Evolutionary conservation across 192 early-diverging fungal genomes (phyloP).

Genomic region (Backusella macrospora): DNA sequence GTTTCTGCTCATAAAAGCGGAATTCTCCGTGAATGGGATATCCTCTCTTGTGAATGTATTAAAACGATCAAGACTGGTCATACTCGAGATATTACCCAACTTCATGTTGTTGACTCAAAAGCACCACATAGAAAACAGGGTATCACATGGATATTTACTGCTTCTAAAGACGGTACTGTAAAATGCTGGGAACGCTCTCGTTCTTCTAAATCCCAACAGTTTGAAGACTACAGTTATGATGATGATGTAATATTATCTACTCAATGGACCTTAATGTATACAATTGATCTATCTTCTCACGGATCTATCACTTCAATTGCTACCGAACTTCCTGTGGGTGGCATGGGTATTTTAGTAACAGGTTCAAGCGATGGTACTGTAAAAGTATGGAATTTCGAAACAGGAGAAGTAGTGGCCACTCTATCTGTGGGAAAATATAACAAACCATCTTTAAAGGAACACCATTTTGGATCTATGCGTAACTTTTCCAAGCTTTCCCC

Average conservation of each 20-base stretch:
- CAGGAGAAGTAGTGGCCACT: slow-evolving; percentile 27
- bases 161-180: slow-evolving; percentile 35
- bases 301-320: slow-evolving; percentile 19
- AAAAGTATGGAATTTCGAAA: slow-evolving; percentile 37
- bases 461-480: neutral
- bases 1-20: slow-evolving; percentile 37
- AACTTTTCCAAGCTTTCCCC: slow-evolving; percentile 8
- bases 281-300: slow-evolving; percentile 2
- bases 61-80: slow-evolving; percentile 24
- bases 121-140: slow-evolving; percentile 28
- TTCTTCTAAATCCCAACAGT: neutral
- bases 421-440: slow-evolving; percentile 5
- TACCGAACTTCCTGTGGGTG: slow-evolving; percentile 33
- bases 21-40: slow-evolving; percentile 37
- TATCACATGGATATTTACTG: slow-evolving; percentile 36
- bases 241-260: neutral
- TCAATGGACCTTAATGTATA: slow-evolving; percentile 30
- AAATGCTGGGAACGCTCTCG: slow-evolving; percentile 35
- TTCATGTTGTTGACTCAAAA: slow-evolving; percentile 23
- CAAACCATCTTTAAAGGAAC: neutral
- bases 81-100: slow-evolving; percentile 13
- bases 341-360: slow-evolving; percentile 36
- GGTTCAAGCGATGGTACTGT: slow-evolving; percentile 35
- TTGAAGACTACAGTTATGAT: neutral
- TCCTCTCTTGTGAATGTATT: slow-evolving; percentile 35